These are phyloP conservation scores for Voacanga thouarsii DNA, from an alignment of 257 asterid genomes.

Conservation along the genomic window DNA sequence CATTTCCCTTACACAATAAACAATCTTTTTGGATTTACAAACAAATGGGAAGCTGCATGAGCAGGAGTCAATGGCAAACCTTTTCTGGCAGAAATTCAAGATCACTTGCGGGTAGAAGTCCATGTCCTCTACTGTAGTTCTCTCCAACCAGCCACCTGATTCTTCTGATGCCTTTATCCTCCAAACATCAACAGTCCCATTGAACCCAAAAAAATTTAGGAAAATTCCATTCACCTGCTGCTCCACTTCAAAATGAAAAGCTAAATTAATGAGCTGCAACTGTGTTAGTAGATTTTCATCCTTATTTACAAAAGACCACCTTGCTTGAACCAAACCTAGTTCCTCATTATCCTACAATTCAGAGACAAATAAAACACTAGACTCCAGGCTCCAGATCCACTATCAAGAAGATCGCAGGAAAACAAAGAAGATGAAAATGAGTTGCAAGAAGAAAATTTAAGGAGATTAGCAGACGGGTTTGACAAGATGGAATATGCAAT, in stretches of 20 bases:
- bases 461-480: too few relatives aligned
- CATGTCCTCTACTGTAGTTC: constrained; percentile 98
- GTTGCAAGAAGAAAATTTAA: too few relatives aligned
- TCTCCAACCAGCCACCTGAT: constrained; percentile 96
- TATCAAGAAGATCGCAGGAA: too few relatives aligned
- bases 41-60: neutral
- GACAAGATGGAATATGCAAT: too few relatives aligned
- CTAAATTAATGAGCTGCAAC: constrained; percentile 78
- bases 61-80: constrained; percentile 33
- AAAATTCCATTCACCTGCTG: constrained; percentile 91
- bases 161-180: constrained; percentile 91
- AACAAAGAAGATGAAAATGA: too few relatives aligned
- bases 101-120: constrained; percentile 90
- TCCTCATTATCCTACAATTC: constrained; percentile 79
- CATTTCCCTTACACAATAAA: neutral
- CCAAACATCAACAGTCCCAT: constrained; percentile 98
- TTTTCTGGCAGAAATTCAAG: constrained; percentile 71
- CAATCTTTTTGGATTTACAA: neutral
- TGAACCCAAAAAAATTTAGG: constrained; percentile 88
- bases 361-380: too few relatives aligned
- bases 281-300: constrained; percentile 86
- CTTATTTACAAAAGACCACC: constrained; percentile 96
- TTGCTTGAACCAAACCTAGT: constrained; percentile 87
- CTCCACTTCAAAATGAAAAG: constrained; percentile 97
- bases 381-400: too few relatives aligned